A percentile compares a stretch with the other conserved stretches of the same genome.
phyloP scores from a whole-genome alignment of 345 rosid genomes.

The Populus tremula region DNA sequence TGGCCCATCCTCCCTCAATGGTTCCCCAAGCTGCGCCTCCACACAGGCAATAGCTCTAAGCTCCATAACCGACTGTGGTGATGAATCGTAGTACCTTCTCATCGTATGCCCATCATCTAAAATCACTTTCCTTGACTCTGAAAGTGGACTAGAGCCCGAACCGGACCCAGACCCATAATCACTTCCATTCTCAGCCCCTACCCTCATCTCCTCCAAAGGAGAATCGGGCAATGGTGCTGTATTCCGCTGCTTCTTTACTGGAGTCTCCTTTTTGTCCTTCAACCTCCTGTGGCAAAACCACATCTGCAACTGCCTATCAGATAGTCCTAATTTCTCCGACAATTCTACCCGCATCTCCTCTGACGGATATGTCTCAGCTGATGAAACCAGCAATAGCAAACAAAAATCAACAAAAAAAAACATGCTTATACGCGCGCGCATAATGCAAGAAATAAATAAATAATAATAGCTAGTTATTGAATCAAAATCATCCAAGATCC shows the following conservation, averaged over 20 bases:
- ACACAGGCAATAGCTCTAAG: conserved; percentile 87
- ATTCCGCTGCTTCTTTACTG: conserved; percentile 49
- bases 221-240: conserved; percentile 36
- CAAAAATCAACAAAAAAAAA: not conserved
- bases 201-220: conserved; percentile 43
- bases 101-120: conserved; percentile 44
- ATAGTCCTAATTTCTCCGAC: conserved; percentile 75
- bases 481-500: not conserved
- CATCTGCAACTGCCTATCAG: conserved; percentile 99
- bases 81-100: conserved; percentile 58
- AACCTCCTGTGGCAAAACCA: conserved; percentile 99
- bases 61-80: conserved; percentile 65
- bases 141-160: conserved; percentile 68
- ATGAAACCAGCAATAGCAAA: conserved; percentile 22
- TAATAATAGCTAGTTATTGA: not conserved
- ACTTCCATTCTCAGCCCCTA: conserved; percentile 46
- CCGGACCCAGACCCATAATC: conserved; percentile 74
- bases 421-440: not conserved
- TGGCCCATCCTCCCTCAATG: conserved; percentile 95
- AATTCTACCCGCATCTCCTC: conserved; percentile 68
- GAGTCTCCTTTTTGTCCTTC: conserved; percentile 78
- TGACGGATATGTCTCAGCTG: conserved; percentile 86
- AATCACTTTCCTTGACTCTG: conserved; percentile 21
- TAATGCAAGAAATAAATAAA: not conserved
- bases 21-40: conserved; percentile 95